phyloP scores from a whole-genome alignment of 176 grass and related monocot species.

The Cocos nucifera region DNA sequence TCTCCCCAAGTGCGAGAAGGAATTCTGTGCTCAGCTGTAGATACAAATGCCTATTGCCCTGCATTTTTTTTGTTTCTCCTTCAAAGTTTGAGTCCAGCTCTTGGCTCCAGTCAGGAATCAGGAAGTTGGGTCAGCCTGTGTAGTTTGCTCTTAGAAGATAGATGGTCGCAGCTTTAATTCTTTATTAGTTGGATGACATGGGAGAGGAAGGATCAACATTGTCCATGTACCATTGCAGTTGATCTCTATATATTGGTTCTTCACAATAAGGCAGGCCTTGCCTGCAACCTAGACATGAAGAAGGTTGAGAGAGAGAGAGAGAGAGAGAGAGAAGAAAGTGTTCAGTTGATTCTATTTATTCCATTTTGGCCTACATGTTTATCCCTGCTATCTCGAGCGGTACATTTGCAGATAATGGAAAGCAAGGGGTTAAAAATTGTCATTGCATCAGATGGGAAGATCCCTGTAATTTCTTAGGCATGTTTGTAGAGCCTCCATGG shows the following conservation, averaged over 20 bases:
- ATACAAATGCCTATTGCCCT: background rate
- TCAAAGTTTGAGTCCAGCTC: background rate
- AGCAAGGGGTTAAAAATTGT: too few relatives aligned
- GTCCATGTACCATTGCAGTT: constrained; percentile 8
- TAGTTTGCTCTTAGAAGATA: background rate
- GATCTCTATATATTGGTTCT: constrained; percentile 16
- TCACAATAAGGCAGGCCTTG: constrained; percentile 7
- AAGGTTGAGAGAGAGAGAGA: too few relatives aligned
- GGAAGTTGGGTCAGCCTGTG: background rate
- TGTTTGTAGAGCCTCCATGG: too few relatives aligned
- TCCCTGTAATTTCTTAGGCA: too few relatives aligned
- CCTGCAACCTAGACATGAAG: background rate
- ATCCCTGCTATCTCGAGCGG: background rate
- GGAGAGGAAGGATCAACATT: background rate
- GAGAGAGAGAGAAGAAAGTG: background rate
- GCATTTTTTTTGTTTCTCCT: background rate
- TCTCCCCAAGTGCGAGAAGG: background rate
- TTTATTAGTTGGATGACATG: constrained; percentile 4
- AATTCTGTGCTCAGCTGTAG: background rate
- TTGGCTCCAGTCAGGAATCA: background rate
- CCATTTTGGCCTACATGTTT: background rate
- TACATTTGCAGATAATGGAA: too few relatives aligned
- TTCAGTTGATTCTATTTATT: constrained; percentile 6
- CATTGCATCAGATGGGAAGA: too few relatives aligned
- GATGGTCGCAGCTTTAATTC: constrained; percentile 1